These are phyloP conservation scores for Penicillium sp. DNA, from an alignment of 2,329 filamentous ascomycete genomes.

Conservation along the genomic window DNA sequence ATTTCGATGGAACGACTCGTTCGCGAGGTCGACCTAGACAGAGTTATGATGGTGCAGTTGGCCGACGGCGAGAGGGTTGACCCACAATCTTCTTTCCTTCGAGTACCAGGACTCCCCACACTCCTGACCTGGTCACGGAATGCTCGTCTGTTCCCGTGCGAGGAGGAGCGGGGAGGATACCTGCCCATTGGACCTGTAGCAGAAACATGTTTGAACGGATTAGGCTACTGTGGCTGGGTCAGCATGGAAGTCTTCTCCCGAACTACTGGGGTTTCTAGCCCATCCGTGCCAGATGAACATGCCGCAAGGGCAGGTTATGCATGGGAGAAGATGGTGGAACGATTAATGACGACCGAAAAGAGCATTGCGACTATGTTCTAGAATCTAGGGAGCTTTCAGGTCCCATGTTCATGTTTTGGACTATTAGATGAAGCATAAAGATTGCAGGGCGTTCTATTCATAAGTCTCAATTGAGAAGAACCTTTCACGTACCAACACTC, in stretches of 20 bases:
- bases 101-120: slow-evolving; percentile 60
- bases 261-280: slow-evolving; percentile 56
- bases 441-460: neutral
- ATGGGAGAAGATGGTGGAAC: slow-evolving; percentile 21
- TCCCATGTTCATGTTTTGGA: neutral
- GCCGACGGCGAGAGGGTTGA: slow-evolving; percentile 71
- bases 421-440: neutral
- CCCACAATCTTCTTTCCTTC: slow-evolving; percentile 58
- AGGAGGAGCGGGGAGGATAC: slow-evolving; percentile 65
- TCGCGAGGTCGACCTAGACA: slow-evolving; percentile 60
- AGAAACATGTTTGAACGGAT: slow-evolving; percentile 60
- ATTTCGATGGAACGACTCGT: slow-evolving; percentile 61
- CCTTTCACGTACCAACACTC: neutral
- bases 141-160: slow-evolving; percentile 69
- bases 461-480: neutral
- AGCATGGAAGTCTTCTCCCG: slow-evolving; percentile 72
- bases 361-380: neutral
- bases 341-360: slow-evolving; percentile 9
- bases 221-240: slow-evolving; percentile 70
- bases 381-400: neutral
- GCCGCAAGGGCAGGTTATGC: slow-evolving; percentile 49
- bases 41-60: slow-evolving; percentile 75
- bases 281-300: slow-evolving; percentile 60
- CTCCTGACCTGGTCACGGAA: slow-evolving; percentile 80
- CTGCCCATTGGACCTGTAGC: slow-evolving; percentile 67